Evolutionary conservation across 2,329 filamentous ascomycete species (phyloP), one percentile per base, ranked within the genome.

Genomic region (Salinomyces thailandicus): DNA sequence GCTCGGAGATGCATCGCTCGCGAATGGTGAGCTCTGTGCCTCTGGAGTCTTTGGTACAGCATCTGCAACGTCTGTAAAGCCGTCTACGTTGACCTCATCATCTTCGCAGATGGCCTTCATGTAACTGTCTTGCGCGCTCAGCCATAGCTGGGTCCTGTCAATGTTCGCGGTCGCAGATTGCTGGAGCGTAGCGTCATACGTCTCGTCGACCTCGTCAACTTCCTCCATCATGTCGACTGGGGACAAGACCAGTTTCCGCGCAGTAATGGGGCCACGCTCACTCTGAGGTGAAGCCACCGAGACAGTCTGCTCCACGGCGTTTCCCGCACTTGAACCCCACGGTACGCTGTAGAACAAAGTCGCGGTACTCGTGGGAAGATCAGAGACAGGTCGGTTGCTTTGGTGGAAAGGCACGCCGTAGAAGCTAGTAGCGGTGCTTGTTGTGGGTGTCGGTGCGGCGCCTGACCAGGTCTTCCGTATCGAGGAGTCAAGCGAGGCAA

Each of bases 391-490:
- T n/a, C 28, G 32, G 12, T 29, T 31, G 14, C 36, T 36, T 62
- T 62, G 46, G 68, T 71, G 49, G 80, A 86, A 95, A 3, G 87
- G 86, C 18, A 81, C 72, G 44, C 81, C 79, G 63, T 96, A 96
- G 53, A 95, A 96, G 44, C 81, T 77, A 57, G 94, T 85, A 7
- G 89, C 89, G n/a, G 81, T 86, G 18, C 85, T 85, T 1, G 89
- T 94, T 0, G 85, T 89, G 1, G 86, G 86, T 1, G 77, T 76
- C 3, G 58, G 57, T 8, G 62, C 59, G 11, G 57, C 52, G 17
- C 79, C 64, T 52, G 85, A 77, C 89, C 89, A 96, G 9, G 87
- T 91, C 52, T 79, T 77, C 35, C 86, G 77, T 24, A 55, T 41
- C 36, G 76, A 73, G 3, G 80, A 75, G 24, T 81, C 84, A 18